Percentiles rank a stretch among this genome's conserved stretches.
phyloP scores from a whole-genome alignment of 1,139 yeast species.

The Pichia sp. region DNA sequence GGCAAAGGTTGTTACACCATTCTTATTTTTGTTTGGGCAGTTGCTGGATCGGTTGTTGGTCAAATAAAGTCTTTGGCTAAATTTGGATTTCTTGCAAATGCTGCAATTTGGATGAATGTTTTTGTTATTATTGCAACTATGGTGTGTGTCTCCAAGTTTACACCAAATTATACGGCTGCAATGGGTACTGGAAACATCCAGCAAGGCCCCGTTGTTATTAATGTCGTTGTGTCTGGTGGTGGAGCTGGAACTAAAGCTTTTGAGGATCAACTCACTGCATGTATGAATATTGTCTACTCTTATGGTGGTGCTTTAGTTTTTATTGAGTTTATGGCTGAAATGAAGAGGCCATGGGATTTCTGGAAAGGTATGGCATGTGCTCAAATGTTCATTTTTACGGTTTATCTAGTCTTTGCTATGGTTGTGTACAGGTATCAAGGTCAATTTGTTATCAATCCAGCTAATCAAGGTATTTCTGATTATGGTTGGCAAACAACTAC shows the following conservation, averaged over 20 bases:
- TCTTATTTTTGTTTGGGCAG: slow-evolving; percentile 35
- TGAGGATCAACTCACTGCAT: slow-evolving; percentile 30
- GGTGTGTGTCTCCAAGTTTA: slow-evolving; percentile 32
- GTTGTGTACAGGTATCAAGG: slow-evolving; percentile 39
- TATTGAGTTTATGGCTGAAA: slow-evolving; percentile 39
- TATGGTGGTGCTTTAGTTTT: slow-evolving; percentile 43
- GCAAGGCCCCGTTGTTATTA: slow-evolving; percentile 21
- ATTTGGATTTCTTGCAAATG: slow-evolving; percentile 36
- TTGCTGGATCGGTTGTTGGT: slow-evolving; percentile 37
- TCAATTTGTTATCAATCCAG: slow-evolving; percentile 36
- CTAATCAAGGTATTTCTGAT: slow-evolving; percentile 35
- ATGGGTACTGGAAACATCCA: slow-evolving; percentile 19
- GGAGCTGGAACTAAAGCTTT: slow-evolving; percentile 19
- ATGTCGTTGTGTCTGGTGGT: slow-evolving; percentile 11
- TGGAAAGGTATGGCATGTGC: slow-evolving; percentile 40
- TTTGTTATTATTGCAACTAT: slow-evolving; percentile 35
- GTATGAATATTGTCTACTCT: slow-evolving; percentile 40
- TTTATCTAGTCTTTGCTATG: slow-evolving; percentile 35
- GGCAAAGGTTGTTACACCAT: slow-evolving; percentile 35
- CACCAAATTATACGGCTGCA: slow-evolving; percentile 33
- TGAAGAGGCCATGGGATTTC: slow-evolving; percentile 40
- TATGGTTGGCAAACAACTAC: slow-evolving; percentile 35
- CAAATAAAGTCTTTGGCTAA: slow-evolving; percentile 34
- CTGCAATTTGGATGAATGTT: slow-evolving; percentile 39
- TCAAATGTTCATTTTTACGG: slow-evolving; percentile 34